These are phyloP conservation scores for Nitzschia sp. DNA, from an alignment of 108 stramenopile species.

Conservation along the genomic window DNA sequence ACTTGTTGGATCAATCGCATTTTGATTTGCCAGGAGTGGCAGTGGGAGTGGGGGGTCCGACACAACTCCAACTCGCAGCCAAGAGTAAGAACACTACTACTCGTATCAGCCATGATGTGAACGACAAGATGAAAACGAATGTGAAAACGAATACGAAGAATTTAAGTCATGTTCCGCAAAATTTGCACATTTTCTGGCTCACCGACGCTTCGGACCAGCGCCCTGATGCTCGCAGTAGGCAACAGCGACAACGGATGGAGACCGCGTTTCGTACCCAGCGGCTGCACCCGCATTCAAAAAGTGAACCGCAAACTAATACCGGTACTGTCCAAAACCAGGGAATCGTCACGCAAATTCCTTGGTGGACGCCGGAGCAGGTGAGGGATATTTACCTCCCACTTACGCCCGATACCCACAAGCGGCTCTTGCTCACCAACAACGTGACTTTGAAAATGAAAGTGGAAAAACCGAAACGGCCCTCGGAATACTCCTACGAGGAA, in stretches of 20 bases:
- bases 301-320: not conserved
- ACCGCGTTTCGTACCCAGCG: not conserved
- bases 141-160: too few relatives aligned
- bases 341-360: not conserved
- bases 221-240: not conserved
- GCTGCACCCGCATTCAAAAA: too few relatives aligned
- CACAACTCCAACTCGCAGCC: too few relatives aligned
- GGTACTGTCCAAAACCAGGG: not conserved
- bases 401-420: not conserved
- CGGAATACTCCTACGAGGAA: conserved; percentile 2
- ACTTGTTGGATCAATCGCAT: too few relatives aligned
- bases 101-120: too few relatives aligned
- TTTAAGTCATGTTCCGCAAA: too few relatives aligned
- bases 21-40: too few relatives aligned
- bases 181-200: not conserved
- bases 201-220: not conserved
- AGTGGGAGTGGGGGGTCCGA: too few relatives aligned
- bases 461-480: not conserved
- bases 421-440: not conserved
- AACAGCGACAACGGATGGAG: not conserved
- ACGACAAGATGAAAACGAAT: too few relatives aligned
- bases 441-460: not conserved
- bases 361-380: not conserved
- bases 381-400: not conserved
- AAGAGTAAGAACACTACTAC: too few relatives aligned